Evolutionary conservation across 352 stramenopile genomes (phyloP), one percentile per base, ranked within the genome.

Genomic region (Phytophthora syringae): DNA sequence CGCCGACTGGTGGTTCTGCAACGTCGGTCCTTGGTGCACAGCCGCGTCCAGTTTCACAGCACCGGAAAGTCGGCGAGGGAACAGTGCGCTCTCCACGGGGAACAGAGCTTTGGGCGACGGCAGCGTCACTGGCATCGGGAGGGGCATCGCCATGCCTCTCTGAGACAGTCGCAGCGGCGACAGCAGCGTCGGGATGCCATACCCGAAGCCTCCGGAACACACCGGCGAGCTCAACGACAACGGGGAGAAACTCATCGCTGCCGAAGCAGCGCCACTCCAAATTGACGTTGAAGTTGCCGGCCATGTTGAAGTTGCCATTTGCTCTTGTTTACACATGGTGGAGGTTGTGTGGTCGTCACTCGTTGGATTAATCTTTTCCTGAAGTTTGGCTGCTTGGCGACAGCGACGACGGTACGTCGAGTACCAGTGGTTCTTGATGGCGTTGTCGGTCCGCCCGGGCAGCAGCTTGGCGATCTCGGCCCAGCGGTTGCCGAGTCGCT

Each of bases 391-490:
- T 3, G 75, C 82, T 55, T 89, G 80, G 18, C 84, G 80, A 44
- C 67, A 83, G 27, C 76, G 77, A 1, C 86, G 73, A 0, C 86
- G 77, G 39, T 80, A 85, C 2, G 86, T 93, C 55, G 86, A 94
- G 73, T 94, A 92, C 84, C 84, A 94, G 65, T 93, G 86, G 64
- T 94, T 94, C 61, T 94, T 94, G 69, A 94, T 92, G 21, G 86
- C 86, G 61, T 94, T 94, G 67, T 94, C 86, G 1, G 84, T 93
- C 9, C 97, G 72, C 1, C 97, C 97, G 6, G 96, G 95, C 16
- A 99, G 81, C n/a, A 97, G 79, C 74, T 99, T 99, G 60, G 97
- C 93, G 67, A 99, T 99, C 72, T 99, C 94, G 15, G 93, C 93
- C 98, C 98, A 99, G 53, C 95, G 88, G 74, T 99, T 99, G 50